Evolutionary conservation across 2,329 filamentous ascomycete genomes (phyloP).

Genomic region (Fusarium acutatum): DNA sequence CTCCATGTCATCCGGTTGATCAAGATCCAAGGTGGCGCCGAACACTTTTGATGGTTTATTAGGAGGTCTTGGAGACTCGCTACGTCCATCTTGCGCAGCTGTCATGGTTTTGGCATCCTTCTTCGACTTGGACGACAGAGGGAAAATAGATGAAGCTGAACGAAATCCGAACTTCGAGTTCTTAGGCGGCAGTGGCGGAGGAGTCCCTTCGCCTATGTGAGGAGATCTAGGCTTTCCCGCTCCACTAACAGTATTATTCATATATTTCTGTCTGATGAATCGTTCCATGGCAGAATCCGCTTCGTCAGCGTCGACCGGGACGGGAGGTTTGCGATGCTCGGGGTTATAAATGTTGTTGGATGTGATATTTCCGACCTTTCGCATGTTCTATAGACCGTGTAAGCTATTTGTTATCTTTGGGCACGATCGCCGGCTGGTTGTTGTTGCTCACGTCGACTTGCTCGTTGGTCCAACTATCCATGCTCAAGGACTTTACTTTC

Average conservation of each 20-base stretch:
- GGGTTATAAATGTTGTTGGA: slow-evolving; percentile 94
- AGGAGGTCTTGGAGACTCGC: slow-evolving; percentile 52
- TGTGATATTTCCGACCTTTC: slow-evolving; percentile 82
- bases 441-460: slow-evolving; percentile 83
- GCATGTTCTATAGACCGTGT: slow-evolving; percentile 79
- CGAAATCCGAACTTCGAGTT: slow-evolving; percentile 68
- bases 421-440: neutral
- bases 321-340: slow-evolving; percentile 79
- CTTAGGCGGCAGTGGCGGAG: slow-evolving; percentile 70
- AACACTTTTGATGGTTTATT: slow-evolving; percentile 76
- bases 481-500: slow-evolving; percentile 97
- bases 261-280: slow-evolving; percentile 95
- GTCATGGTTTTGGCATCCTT: slow-evolving; percentile 55
- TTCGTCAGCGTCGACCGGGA: slow-evolving; percentile 91
- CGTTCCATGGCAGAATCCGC: slow-evolving; percentile 94
- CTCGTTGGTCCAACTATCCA: slow-evolving; percentile 96
- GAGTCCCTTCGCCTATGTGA: slow-evolving; percentile 62
- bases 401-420: slow-evolving; percentile 8
- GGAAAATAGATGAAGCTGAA: slow-evolving; percentile 73
- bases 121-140: slow-evolving; percentile 67
- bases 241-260: slow-evolving; percentile 60
- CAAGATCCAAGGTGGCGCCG: slow-evolving; percentile 70
- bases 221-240: slow-evolving; percentile 47
- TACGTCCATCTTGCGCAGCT: slow-evolving; percentile 39
- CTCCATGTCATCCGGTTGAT: slow-evolving; percentile 69